phyloP scores from a whole-genome alignment of 257 asterid species.

The Thymus mandschuricus region DNA sequence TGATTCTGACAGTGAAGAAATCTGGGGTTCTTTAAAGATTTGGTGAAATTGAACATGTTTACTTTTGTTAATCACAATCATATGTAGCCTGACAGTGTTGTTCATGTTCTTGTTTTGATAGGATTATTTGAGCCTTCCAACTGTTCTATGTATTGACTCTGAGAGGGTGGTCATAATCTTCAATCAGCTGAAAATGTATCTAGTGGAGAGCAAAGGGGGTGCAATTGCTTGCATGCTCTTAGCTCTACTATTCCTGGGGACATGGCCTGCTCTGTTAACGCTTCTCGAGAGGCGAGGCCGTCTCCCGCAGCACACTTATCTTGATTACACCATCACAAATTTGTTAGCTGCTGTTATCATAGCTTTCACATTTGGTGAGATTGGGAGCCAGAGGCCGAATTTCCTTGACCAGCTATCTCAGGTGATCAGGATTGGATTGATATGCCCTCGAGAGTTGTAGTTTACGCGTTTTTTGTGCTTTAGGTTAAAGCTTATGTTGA shows the following conservation, averaged over 20 bases:
- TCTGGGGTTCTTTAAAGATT: not conserved
- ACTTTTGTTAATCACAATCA: not conserved
- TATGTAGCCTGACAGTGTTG: conserved; percentile 3
- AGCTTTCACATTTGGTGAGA: conserved; percentile 88
- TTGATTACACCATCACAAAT: conserved; percentile 87
- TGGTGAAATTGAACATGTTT: not conserved
- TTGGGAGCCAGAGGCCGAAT: conserved; percentile 70
- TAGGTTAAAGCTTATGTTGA: not conserved
- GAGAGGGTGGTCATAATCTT: conserved; percentile 22
- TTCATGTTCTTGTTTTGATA: conserved; percentile 15
- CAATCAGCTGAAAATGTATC: conserved; percentile 59
- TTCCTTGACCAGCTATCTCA: conserved; percentile 75
- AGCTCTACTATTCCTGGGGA: conserved; percentile 76
- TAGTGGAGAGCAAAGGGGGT: conserved; percentile 94
- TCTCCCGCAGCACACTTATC: conserved; percentile 93
- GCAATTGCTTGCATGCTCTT: conserved; percentile 92
- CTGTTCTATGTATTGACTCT: conserved; percentile 30
- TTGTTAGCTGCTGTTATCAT: conserved; percentile 83
- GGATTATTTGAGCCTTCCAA: conserved; percentile 43
- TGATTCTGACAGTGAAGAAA: not conserved
- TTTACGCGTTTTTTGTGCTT: not conserved
- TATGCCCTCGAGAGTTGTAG: not conserved
- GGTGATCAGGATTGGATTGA: conserved; percentile 41
- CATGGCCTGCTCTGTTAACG: conserved; percentile 95
- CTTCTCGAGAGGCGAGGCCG: conserved; percentile 93